Percentiles rank a stretch among this genome's conserved stretches.
These are phyloP conservation scores for Ophiobolus disseminans DNA, from an alignment of 2,329 filamentous ascomycete genomes.

Conservation along the genomic window DNA sequence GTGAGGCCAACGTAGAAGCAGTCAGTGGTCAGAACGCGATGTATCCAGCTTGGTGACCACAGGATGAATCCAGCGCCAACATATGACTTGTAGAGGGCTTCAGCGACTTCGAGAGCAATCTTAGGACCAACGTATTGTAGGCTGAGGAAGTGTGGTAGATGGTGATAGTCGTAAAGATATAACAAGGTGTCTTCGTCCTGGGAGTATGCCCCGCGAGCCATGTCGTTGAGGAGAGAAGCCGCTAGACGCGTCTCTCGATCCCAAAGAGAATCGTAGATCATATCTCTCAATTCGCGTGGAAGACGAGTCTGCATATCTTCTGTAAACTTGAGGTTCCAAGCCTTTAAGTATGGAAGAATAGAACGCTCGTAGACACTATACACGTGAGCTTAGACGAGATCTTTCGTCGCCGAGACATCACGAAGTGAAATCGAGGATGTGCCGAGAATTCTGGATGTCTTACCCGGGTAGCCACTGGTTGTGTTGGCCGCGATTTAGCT, in stretches of 20 bases:
- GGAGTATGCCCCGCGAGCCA: not conserved
- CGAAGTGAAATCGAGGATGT: too few species aligned
- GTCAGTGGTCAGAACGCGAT: not conserved
- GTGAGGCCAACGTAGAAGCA: not conserved
- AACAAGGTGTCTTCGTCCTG: not conserved
- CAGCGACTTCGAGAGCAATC: not conserved
- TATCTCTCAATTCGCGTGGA: not conserved
- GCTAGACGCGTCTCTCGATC: not conserved
- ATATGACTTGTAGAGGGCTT: not conserved
- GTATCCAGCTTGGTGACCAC: not conserved
- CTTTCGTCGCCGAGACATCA: not conserved
- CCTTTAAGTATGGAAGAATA: not conserved
- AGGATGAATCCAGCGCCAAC: not conserved
- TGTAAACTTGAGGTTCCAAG: not conserved
- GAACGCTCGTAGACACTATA: not conserved
- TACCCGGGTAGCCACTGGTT: not conserved
- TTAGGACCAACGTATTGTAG: not conserved
- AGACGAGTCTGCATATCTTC: not conserved
- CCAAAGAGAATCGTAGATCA: not conserved
- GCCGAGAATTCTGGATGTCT: too few species aligned
- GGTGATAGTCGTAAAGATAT: not conserved
- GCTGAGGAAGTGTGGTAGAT: not conserved
- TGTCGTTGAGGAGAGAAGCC: not conserved
- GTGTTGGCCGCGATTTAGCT: not conserved
- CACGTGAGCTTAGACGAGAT: not conserved